A percentile compares a stretch with the other conserved stretches of the same genome.
Evolutionary conservation across 2,329 filamentous ascomycete species (phyloP).

Genomic region (Zymoseptoria crescenta): DNA sequence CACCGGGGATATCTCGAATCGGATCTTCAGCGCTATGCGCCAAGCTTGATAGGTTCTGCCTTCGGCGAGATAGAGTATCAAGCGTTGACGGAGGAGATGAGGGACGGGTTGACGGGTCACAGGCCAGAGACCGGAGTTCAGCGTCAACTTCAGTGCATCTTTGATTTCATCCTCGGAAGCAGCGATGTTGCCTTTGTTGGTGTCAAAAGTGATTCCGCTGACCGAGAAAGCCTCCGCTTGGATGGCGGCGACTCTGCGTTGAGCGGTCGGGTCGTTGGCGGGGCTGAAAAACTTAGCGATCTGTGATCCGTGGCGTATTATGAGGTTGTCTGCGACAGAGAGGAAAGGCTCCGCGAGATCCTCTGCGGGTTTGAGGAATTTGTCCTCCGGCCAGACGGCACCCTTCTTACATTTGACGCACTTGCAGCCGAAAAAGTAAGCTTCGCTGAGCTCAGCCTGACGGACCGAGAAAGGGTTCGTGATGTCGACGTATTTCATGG

Average conservation of each 20-base stretch:
- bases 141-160: slow-evolving; percentile 23
- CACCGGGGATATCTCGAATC: slow-evolving; percentile 44
- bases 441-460: slow-evolving; percentile 43
- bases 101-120: slow-evolving; percentile 48
- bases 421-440: slow-evolving; percentile 53
- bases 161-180: slow-evolving; percentile 21
- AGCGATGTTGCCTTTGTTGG: slow-evolving; percentile 18
- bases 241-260: slow-evolving; percentile 18
- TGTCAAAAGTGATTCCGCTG: slow-evolving; percentile 18
- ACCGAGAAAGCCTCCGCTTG: slow-evolving; percentile 23
- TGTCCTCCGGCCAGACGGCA: slow-evolving; percentile 34
- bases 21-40: slow-evolving; percentile 44
- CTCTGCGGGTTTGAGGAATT: slow-evolving; percentile 30
- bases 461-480: slow-evolving; percentile 46
- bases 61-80: slow-evolving; percentile 40
- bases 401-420: slow-evolving; percentile 45
- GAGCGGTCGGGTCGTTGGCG: slow-evolving; percentile 11
- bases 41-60: slow-evolving; percentile 42
- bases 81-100: slow-evolving; percentile 46
- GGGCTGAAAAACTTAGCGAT: slow-evolving; percentile 15
- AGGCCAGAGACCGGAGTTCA: slow-evolving; percentile 37
- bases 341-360: slow-evolving; percentile 19
- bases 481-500: slow-evolving; percentile 54
- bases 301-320: slow-evolving; percentile 17
- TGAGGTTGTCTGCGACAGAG: slow-evolving; percentile 16